Conservation (phyloP, 352 stramenopile genomes). For the Phytophthora palmivora region DNA sequence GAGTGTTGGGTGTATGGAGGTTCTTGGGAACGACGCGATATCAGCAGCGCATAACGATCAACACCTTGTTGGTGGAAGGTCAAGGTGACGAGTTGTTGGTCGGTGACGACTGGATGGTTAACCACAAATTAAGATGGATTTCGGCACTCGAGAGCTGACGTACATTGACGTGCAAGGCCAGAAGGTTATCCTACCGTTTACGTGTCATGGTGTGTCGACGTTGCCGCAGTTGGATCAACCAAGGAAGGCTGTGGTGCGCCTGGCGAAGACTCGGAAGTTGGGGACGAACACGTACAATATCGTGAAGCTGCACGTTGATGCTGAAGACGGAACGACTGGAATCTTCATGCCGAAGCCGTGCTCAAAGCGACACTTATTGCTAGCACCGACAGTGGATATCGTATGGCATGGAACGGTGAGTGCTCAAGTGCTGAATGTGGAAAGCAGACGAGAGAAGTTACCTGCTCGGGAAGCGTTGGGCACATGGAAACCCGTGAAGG, state of each 20-base stretch:
- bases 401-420: not conserved
- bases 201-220: constrained; percentile 5
- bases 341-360: constrained; percentile 12
- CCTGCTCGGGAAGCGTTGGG: constrained; percentile 6
- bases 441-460: constrained; percentile 11
- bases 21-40: constrained; percentile 1
- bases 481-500: constrained; percentile 22
- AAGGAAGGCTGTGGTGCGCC: not conserved
- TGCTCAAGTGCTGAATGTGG: constrained; percentile 20
- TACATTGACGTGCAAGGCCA: not conserved
- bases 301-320: constrained; percentile 8
- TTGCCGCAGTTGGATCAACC: not conserved
- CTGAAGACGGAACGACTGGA: constrained; percentile 7
- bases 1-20: constrained; percentile 5
- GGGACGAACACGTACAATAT: constrained; percentile 6
- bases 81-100: constrained; percentile 10
- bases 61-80: constrained; percentile 8
- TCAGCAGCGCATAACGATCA: not conserved
- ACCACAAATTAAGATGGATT: constrained; percentile 11
- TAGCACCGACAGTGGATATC: constrained; percentile 14
- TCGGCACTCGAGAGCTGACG: constrained; percentile 2
- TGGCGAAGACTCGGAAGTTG: constrained; percentile 16
- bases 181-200: constrained; percentile 10
- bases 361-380: constrained; percentile 6
- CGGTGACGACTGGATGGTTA: constrained; percentile 19